A percentile compares a stretch with the other conserved stretches of the same genome.
These are phyloP conservation scores for Paecilomyces formosus DNA, from an alignment of 2,329 filamentous ascomycete species.

Conservation along the genomic window DNA sequence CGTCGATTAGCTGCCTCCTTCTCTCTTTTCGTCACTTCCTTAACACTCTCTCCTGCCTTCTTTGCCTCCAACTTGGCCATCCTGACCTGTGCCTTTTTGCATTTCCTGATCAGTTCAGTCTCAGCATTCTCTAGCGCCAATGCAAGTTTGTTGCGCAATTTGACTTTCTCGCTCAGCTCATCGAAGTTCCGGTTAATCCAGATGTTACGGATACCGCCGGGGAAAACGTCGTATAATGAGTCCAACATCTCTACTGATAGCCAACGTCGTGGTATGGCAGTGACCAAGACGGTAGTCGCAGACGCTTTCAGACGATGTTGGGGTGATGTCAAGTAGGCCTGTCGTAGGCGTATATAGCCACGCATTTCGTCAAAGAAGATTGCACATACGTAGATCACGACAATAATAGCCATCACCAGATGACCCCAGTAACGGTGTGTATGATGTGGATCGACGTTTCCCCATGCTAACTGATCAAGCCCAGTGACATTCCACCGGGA, in stretches of 20 bases:
- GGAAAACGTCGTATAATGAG: slow-evolving; percentile 89
- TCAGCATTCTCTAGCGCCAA: slow-evolving; percentile 69
- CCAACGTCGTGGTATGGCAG: slow-evolving; percentile 86
- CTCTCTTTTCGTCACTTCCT: slow-evolving; percentile 30
- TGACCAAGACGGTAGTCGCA: slow-evolving; percentile 90
- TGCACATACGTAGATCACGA: slow-evolving; percentile 76
- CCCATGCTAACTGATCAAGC: slow-evolving; percentile 78
- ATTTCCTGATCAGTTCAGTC: slow-evolving; percentile 72
- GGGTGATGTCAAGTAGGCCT: slow-evolving; percentile 89
- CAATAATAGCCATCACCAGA: slow-evolving; percentile 66
- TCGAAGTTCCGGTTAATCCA: slow-evolving; percentile 94
- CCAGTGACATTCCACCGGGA: slow-evolving; percentile 51
- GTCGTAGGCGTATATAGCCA: slow-evolving; percentile 85
- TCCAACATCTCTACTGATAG: slow-evolving; percentile 72
- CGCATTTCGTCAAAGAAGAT: slow-evolving; percentile 81
- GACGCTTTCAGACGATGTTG: slow-evolving; percentile 90
- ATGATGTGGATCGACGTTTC: slow-evolving; percentile 65
- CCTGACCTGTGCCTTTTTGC: slow-evolving; percentile 73
- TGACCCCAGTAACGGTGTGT: slow-evolving; percentile 75
- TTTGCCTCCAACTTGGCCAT: slow-evolving; percentile 57
- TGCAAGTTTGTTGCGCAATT: slow-evolving; percentile 64
- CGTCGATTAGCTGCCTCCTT: slow-evolving; percentile 45
- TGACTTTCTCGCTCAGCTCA: slow-evolving; percentile 74
- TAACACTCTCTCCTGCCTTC: slow-evolving; percentile 44
- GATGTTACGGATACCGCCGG: slow-evolving; percentile 87